phyloP scores from a whole-genome alignment of 2,329 filamentous ascomycete genomes.

The Fusarium camptoceras region DNA sequence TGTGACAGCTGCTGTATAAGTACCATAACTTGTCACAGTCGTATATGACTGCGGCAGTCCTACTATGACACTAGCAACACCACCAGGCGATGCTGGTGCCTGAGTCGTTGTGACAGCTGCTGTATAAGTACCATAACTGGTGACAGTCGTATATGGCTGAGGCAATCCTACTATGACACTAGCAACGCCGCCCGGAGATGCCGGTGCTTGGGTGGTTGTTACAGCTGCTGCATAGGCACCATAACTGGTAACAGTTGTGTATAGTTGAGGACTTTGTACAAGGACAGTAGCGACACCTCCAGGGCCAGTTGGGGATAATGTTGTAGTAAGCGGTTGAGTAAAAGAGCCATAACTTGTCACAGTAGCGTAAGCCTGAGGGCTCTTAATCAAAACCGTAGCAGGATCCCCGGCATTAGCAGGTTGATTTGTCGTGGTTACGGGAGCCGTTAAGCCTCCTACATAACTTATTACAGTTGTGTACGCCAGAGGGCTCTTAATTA shows the following conservation, averaged over 20 bases:
- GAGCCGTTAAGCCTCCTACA: background rate
- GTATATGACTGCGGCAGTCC: background rate
- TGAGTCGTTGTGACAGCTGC: background rate
- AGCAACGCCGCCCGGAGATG: background rate
- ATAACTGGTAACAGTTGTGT: background rate
- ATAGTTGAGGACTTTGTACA: background rate
- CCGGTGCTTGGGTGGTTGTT: background rate
- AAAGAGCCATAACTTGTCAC: background rate
- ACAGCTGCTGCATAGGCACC: background rate
- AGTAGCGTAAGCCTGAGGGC: background rate
- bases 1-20: background rate
- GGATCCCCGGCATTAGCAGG: background rate
- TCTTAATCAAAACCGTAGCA: background rate
- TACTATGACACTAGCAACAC: background rate
- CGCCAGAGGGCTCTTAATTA: background rate
- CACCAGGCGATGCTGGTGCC: background rate
- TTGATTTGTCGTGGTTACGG: background rate
- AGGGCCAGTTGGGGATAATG: background rate
- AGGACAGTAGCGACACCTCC: background rate
- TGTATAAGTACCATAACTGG: background rate
- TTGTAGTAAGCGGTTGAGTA: background rate
- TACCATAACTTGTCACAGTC: background rate
- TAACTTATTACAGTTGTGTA: background rate
- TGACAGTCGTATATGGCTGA: background rate
- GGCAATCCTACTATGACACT: background rate